Evolutionary conservation across 805 yeast genomes (phyloP), one percentile per base, ranked within the genome.

Genomic region (Zygosaccharomyces lentus): DNA sequence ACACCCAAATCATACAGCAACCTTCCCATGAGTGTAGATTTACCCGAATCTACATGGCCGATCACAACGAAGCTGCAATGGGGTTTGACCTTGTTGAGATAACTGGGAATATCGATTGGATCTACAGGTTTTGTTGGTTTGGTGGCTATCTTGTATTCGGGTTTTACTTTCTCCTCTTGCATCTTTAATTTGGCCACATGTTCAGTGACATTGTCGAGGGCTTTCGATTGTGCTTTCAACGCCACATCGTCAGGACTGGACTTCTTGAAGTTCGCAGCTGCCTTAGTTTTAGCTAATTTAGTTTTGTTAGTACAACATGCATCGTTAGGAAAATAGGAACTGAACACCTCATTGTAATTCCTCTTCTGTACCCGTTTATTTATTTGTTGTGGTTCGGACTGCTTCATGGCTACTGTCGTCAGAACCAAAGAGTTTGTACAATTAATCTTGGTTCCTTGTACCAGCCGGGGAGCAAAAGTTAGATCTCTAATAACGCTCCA

Each of bases 41-140:
- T 93, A 60, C 99, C 99, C 13, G 99, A 98, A 75, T 93, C 99
- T 53, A 93, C 99, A 68, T 93, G 99, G 54, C 99, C 99, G 89
- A 93, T 85, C 70, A 93, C 95, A 55, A 95, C 90, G 61, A 93
- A 85, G 34, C 96, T 89, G 67, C 93, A 77, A 70, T 93, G 99
- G 63, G 93, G 98, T 68, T 90, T 91, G 52, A 88, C 87, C 48
- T 91, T 91, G 58, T 82, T 84, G 77, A 91, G 64, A 57, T 90
- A 96, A 44, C 77, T 78, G 51, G 87, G 82, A 45, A 89, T 76
- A 55, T 77, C 78, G 32, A 84, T 84, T 58, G 66, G 61, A 23
- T 58, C 54, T 41, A 57, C 58, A 39, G 64, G 68, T 43, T 60
- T 61, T n/a, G 63, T 61, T 13, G 64, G 62, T 19, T 51, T 57